Percentiles rank a stretch among this genome's conserved stretches.
Conservation (phyloP, 371 early-diverging fungal genomes). For the Choanephora cucurbitarum region DNA sequence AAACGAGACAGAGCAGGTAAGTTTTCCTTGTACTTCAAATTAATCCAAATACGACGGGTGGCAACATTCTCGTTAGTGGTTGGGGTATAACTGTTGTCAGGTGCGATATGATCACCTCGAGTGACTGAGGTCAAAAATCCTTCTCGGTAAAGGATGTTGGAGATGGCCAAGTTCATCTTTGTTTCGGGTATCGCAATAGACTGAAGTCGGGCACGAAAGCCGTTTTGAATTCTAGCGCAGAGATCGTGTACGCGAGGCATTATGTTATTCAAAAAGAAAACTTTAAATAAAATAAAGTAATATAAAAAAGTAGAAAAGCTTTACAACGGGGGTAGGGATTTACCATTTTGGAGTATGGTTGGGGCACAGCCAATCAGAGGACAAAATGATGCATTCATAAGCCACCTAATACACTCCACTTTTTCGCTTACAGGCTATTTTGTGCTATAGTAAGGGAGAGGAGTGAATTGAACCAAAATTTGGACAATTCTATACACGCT, state of each 20-base stretch:
- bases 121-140: conserved; percentile 85
- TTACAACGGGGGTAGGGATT: conserved; percentile 6
- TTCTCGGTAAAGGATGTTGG: conserved; percentile 87
- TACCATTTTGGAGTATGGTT: neutral
- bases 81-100: conserved; percentile 69
- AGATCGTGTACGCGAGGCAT: conserved; percentile 90
- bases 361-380: conserved; percentile 8
- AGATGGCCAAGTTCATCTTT: conserved; percentile 85
- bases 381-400: conserved; percentile 15
- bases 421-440: neutral
- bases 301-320: conserved; percentile 9
- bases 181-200: conserved; percentile 89
- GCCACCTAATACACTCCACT: conserved; percentile 7
- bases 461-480: no score
- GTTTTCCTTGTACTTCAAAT: conserved; percentile 90
- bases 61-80: conserved; percentile 86
- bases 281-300: no score
- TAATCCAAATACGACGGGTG: conserved; percentile 88
- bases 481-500: neutral
- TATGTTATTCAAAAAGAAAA: conserved; percentile 16
- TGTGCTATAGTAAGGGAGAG: no score
- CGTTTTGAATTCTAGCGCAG: conserved; percentile 91
- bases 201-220: conserved; percentile 79
- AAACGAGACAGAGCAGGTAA: conserved; percentile 77
- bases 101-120: conserved; percentile 79